Conservation (phyloP, 2,329 filamentous ascomycete genomes). For the Orbilia ellipsospora region DNA sequence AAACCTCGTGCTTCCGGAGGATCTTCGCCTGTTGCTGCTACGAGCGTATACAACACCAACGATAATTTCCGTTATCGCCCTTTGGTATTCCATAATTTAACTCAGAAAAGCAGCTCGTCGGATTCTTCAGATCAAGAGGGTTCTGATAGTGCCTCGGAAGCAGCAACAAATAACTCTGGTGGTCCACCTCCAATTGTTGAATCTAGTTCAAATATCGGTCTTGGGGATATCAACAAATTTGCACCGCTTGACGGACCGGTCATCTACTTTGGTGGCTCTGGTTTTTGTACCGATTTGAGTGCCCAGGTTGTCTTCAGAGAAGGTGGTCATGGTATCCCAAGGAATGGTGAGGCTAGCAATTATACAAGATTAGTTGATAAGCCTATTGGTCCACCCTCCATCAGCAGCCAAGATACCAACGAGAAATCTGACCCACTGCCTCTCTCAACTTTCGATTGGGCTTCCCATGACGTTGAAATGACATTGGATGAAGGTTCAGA, state of each 20-base stretch:
- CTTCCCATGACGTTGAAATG: conserved; percentile 59
- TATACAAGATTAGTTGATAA: conserved; percentile 49
- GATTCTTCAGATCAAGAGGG: conserved; percentile 38
- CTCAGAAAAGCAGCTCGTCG: conserved; percentile 35
- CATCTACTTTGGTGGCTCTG: conserved; percentile 83
- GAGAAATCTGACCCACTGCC: background rate
- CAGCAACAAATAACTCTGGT: conserved; percentile 28
- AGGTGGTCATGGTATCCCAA: conserved; percentile 60
- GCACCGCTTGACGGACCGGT: conserved; percentile 70
- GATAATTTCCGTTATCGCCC: conserved; percentile 45
- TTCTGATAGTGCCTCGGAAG: conserved; percentile 41
- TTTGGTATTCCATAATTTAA: conserved; percentile 35
- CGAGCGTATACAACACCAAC: conserved; percentile 9
- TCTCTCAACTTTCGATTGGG: conserved; percentile 38
- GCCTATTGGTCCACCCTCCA: conserved; percentile 39
- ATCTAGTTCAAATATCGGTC: conserved; percentile 29
- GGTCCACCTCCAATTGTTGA: conserved; percentile 48
- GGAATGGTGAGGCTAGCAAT: conserved; percentile 54
- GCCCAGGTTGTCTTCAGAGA: conserved; percentile 66
- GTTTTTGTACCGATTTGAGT: conserved; percentile 81
- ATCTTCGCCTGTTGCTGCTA: conserved; percentile 4
- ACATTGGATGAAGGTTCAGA: conserved; percentile 64
- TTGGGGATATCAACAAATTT: conserved; percentile 38
- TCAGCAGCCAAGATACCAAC: conserved; percentile 24
- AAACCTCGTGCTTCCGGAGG: conserved; percentile 41